Conservation (phyloP, 164 flowering plant species). For the Umbellularia californica region DNA sequence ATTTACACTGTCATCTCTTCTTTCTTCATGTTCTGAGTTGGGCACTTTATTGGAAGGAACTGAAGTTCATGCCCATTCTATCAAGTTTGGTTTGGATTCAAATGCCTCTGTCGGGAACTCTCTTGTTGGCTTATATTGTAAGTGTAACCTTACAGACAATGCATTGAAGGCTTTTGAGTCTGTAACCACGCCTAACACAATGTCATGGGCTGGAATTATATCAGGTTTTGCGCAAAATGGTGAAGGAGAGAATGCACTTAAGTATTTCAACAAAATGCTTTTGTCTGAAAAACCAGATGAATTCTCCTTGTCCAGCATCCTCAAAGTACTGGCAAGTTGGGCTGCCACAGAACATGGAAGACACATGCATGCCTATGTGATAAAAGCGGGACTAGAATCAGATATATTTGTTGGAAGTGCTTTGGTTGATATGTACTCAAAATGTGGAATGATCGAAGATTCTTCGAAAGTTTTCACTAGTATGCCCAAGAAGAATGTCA, state of each 20-base stretch:
- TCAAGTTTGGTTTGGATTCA: constrained; percentile 12
- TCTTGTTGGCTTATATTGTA: constrained; percentile 7
- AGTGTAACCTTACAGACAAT: background rate
- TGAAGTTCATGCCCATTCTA: constrained; percentile 9
- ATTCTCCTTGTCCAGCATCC: constrained; percentile 7
- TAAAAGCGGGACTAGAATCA: constrained; percentile 9
- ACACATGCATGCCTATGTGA: constrained; percentile 5
- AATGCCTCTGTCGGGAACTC: constrained; percentile 9
- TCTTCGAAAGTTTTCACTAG: constrained; percentile 5
- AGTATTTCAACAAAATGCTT: constrained; percentile 7
- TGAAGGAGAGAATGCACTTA: constrained; percentile 4
- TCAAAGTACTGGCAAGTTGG: constrained; percentile 9
- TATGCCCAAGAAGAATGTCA: constrained; percentile 9
- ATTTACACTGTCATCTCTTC: constrained; percentile 7
- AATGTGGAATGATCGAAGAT: constrained; percentile 9
- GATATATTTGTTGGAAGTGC: constrained; percentile 7
- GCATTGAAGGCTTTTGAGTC: constrained; percentile 8
- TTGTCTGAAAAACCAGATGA: constrained; percentile 1
- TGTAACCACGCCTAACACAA: background rate
- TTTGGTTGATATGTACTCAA: constrained; percentile 11
- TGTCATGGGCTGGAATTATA: constrained; percentile 14
- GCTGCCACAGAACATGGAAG: constrained; percentile 9
- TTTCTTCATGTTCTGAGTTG: constrained; percentile 8
- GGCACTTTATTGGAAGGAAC: constrained; percentile 4
- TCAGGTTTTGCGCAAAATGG: constrained; percentile 9